phyloP scores from a whole-genome alignment of 352 stramenopile genomes.

The Phytophthora foliorum region DNA sequence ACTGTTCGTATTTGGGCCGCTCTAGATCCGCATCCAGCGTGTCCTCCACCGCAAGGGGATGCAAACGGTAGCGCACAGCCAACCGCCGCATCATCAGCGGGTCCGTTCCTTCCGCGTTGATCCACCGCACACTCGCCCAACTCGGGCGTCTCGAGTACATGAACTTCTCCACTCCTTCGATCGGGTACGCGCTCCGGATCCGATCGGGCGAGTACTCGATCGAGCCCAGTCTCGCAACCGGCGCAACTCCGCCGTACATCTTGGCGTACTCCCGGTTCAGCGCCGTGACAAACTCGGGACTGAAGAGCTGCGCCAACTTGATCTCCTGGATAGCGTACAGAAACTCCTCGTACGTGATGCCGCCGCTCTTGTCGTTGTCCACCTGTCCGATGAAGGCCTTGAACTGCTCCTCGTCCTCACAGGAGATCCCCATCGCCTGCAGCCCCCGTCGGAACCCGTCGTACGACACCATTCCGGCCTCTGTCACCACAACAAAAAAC shows the following conservation, averaged over 20 bases:
- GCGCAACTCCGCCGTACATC: conserved; percentile 22
- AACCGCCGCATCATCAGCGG: conserved; percentile 72
- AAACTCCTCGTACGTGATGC: conserved; percentile 90
- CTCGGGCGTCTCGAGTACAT: conserved; percentile 83
- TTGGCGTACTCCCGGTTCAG: conserved; percentile 32
- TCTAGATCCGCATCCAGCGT: conserved; percentile 81
- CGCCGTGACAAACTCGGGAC: conserved; percentile 58
- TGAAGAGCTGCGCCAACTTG: conserved; percentile 90
- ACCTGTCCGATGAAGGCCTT: conserved; percentile 78
- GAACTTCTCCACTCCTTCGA: conserved; percentile 79
- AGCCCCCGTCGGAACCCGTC: conserved; percentile 78
- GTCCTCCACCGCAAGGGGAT: conserved; percentile 89
- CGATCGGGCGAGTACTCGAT: conserved; percentile 85
- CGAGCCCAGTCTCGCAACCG: conserved; percentile 51
- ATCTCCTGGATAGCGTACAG: conserved; percentile 90
- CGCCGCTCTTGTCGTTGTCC: conserved; percentile 84
- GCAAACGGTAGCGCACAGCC: conserved; percentile 85
- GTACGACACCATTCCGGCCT: conserved; percentile 75
- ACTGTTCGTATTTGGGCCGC: conserved; percentile 88
- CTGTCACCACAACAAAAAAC: conserved; percentile 24
- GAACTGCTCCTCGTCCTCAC: conserved; percentile 70
- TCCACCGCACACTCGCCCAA: conserved; percentile 86
- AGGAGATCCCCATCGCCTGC: conserved; percentile 81
- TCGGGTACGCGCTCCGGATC: conserved; percentile 80
- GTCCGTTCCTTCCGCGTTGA: conserved; percentile 79